Base-by-base conservation (phyloP, 495 filamentous ascomycete species). In the Aspergillus kassunensis region DNA sequence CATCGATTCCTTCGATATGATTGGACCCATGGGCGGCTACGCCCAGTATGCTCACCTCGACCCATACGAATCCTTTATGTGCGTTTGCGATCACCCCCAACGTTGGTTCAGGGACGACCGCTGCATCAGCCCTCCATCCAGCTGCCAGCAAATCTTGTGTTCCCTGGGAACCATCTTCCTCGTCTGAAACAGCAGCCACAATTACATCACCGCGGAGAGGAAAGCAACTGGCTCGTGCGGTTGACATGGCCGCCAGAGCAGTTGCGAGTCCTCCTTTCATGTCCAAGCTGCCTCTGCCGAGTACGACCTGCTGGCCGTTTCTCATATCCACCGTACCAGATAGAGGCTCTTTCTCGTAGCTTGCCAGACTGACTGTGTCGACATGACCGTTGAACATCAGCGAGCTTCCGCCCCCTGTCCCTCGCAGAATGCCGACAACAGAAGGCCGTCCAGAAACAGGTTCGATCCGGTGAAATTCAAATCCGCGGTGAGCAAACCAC, bases 371-470 rank as follows among this genome's bases (percentile, higher is more conserved):
- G 36, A 77, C 72, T 0, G 74, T 79, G 51, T 79, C 75, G 6
- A 74, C 62, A 46, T 79, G 74, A 3, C 75, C 74, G 35, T 78
- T 78, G 51, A 78, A 66, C 70, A 79, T 76, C 4, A 79, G 60
- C 4, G 68, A 71, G 36, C 69, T 67, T 37, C 74, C 73, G 13
- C 63, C 72, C 4, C 74, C 75, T 0, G 44, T 62, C 12, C 74
- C 73, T 4, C 65, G 61, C 6, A 74, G 54, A n/a, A 74, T 57
- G 12, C 74, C 75, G 10, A 79, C 67, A 12, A 79, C 56, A 0
- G 75, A 79, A 3, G 74, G 75, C 2, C 75, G 64, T 11, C 72
- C 72, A 9, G 57, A 24, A 4, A 64, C 54, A 6, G 66, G 57
- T 43, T 77, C 76, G 10, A 78, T 55, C 31, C 73, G 66, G 27